Evolutionary conservation across 2,329 filamentous ascomycete genomes (phyloP), one percentile per base, ranked within the genome.

Genomic region (Colletotrichum chlorophyti): DNA sequence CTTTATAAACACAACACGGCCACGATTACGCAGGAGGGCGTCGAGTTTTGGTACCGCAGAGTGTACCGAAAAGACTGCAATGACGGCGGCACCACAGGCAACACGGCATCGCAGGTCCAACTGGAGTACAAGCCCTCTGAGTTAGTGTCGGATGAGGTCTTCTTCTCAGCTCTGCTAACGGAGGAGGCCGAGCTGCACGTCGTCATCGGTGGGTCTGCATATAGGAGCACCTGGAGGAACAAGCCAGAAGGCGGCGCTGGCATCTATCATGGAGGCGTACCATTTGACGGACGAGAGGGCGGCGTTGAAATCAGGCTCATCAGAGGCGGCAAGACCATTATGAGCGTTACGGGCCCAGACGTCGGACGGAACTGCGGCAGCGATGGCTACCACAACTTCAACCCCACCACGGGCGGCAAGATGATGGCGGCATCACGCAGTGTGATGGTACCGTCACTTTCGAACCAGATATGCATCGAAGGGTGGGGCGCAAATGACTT

Each of bases 401-500:
- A 61, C 53, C 41, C 53, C 15, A 49, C 41, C 29, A 49, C 53
- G 14, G 59, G 53, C n/a, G 34, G 50, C 23, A 47, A 31, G 23
- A 35, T 14, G 29, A 23, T 19, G 10, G 17, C 8, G 43, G 17
- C 23, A 14, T 34, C 15, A 50, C 21, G n/a, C 24, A 38, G 7
- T 21, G 35, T 43, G 40, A 43, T 31, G 4, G 19, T 42, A 4
- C 54, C 35, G 8, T 48, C 55, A 5, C 29, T 53, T 6, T 34
- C 21, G 5, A 31, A 53, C 14, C 19, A 66, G 26, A 63, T 63
- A 24, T 72, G 70, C 46, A 53, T 66, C 8, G 62, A 61, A 19
- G 70, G 70, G n/a, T 64, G 59, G 11, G 66, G 69, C 4, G 65
- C 69, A 5, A 65, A 68, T 7, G 73, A 74, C 54, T 74, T 72